Percentiles rank a stretch among this genome's conserved stretches.
Conservation (phyloP, 2,329 filamentous ascomycete species). For the Claviceps pazoutovae region DNA sequence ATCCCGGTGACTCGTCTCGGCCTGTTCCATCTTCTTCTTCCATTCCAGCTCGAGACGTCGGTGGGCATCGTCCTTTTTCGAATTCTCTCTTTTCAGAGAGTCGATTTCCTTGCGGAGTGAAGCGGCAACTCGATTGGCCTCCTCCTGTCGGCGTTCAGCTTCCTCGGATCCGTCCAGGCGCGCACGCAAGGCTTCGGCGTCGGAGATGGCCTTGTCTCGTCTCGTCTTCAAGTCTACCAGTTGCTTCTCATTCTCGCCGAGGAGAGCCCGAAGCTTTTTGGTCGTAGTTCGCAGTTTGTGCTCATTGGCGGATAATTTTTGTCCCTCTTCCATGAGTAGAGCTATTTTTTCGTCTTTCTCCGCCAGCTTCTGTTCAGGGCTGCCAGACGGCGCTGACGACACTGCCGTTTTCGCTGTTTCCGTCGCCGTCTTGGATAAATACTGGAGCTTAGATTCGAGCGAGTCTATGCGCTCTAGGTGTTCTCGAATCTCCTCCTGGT, state of each 20-base stretch:
- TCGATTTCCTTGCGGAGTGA: constrained; percentile 27
- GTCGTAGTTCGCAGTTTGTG: constrained; percentile 72
- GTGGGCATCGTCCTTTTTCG: constrained; percentile 48
- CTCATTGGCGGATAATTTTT: constrained; percentile 73
- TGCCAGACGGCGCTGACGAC: constrained; percentile 47
- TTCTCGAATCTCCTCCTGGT: constrained; percentile 69
- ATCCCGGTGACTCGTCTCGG: constrained; percentile 51
- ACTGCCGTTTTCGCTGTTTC: constrained; percentile 60
- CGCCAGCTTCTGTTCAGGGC: constrained; percentile 62
- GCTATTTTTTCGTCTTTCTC: constrained; percentile 89
- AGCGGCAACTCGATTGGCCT: constrained; percentile 39
- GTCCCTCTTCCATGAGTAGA: constrained; percentile 80
- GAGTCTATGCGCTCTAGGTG: constrained; percentile 87
- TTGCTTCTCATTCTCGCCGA: constrained; percentile 52
- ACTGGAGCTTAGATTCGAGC: constrained; percentile 79
- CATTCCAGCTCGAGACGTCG: constrained; percentile 56
- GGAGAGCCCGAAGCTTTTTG: constrained; percentile 60
- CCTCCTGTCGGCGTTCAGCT: constrained; percentile 39
- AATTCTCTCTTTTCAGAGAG: constrained; percentile 35
- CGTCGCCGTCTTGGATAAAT: constrained; percentile 66
- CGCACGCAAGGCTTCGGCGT: constrained; percentile 32
- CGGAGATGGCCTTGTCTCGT: constrained; percentile 42
- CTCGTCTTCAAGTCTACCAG: constrained; percentile 43
- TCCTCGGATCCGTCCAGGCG: constrained; percentile 36
- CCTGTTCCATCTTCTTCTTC: constrained; percentile 49